phyloP scores from a whole-genome alignment of 148 eudicot genomes.

The Mesembryanthemum crystallinum region DNA sequence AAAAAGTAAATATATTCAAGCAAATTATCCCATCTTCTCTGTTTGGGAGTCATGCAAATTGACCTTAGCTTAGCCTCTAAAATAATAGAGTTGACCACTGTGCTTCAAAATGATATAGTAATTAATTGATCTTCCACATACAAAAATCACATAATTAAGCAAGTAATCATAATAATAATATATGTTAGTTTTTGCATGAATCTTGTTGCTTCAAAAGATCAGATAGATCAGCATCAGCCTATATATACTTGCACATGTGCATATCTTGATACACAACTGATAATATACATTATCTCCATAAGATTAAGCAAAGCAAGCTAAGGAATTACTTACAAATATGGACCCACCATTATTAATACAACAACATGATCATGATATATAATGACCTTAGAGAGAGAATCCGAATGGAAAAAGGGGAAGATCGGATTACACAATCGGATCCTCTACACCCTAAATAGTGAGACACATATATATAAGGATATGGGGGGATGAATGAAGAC shows the following conservation, averaged over 20 bases:
- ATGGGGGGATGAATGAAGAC: constrained; percentile 32
- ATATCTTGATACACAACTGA: neutral
- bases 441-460: constrained; percentile 15
- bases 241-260: constrained; percentile 17
- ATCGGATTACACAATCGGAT: constrained; percentile 22
- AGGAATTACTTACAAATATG: neutral
- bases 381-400: neutral
- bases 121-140: neutral
- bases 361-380: neutral
- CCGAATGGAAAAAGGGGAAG: constrained; percentile 18
- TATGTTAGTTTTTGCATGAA: too few species aligned
- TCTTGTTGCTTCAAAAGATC: neutral
- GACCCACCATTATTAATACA: constrained; percentile 3
- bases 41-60: neutral
- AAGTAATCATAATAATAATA: too few species aligned
- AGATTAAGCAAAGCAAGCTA: constrained; percentile 3
- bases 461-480: constrained; percentile 3
- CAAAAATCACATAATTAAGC: neutral
- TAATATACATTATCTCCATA: constrained; percentile 6
- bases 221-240: neutral
- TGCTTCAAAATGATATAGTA: too few species aligned
- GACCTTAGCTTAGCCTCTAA: neutral
- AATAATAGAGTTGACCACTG: constrained; percentile 1
- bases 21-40: neutral
- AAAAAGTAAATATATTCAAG: too few species aligned